Conservation (phyloP, 176 grass and related monocot genomes). For the Lolium perenne region DNA sequence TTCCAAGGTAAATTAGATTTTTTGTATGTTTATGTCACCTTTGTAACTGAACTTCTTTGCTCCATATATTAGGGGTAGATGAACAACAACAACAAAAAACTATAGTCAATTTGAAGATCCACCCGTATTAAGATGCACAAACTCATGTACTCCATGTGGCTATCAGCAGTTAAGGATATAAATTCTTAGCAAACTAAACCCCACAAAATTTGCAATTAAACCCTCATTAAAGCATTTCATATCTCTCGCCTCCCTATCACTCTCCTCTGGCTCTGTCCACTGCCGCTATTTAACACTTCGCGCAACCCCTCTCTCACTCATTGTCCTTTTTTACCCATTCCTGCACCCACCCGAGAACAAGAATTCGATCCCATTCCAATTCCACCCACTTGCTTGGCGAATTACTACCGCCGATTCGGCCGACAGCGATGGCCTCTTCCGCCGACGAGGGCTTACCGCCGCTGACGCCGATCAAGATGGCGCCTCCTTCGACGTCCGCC, state of each 20-base stretch:
- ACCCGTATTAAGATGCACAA: slow-evolving; percentile 4
- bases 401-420: slow-evolving; percentile 36
- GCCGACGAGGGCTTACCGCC: slow-evolving; percentile 37
- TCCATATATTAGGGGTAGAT: background rate
- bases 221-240: background rate
- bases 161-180: slow-evolving; percentile 12
- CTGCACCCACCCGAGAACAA: slow-evolving; percentile 23
- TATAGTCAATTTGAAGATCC: background rate
- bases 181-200: slow-evolving; percentile 28
- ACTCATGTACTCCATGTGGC: slow-evolving; percentile 16
- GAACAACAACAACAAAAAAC: background rate
- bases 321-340: background rate
- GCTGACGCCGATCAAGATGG: slow-evolving; percentile 52
- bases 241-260: background rate
- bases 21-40: background rate
- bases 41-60: background rate
- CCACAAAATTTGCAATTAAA: slow-evolving; percentile 37
- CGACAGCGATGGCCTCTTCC: slow-evolving; percentile 39
- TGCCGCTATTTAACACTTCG: slow-evolving; percentile 60
- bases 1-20: background rate
- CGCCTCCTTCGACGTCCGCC: background rate
- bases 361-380: slow-evolving; percentile 42
- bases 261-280: background rate
- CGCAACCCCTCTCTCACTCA: slow-evolving; percentile 42
- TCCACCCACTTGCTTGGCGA: background rate